Percentiles rank a stretch among this genome's conserved stretches.
Conservation (phyloP, 2,329 filamentous ascomycete species). For the Fonsecaea multimorphosa region DNA sequence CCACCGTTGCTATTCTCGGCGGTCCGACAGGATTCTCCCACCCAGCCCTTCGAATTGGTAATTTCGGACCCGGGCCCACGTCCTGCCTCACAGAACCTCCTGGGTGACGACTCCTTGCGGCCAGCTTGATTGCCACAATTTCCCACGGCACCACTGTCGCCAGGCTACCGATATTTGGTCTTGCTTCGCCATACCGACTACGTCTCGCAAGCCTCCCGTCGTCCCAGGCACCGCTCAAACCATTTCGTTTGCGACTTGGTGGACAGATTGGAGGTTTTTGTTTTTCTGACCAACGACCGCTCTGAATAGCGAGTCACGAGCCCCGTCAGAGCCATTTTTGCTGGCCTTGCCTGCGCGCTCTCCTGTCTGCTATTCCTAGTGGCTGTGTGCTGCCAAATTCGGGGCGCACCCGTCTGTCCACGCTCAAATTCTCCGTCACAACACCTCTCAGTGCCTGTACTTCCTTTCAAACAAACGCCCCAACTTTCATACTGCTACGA, state of each 20-base stretch:
- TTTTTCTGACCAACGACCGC: slow-evolving; percentile 10
- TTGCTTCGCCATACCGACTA: slow-evolving; percentile 33
- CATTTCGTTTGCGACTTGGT: slow-evolving; percentile 25
- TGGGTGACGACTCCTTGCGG: slow-evolving; percentile 38
- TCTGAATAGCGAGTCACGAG: slow-evolving; percentile 29
- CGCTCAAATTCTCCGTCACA: slow-evolving; percentile 26
- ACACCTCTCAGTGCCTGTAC: slow-evolving; percentile 22
- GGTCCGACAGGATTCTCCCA: slow-evolving; percentile 28
- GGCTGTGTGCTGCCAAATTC: slow-evolving; percentile 30
- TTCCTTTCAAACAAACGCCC: slow-evolving; percentile 27
- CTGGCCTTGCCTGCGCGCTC: slow-evolving; percentile 11
- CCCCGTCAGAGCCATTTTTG: slow-evolving; percentile 20
- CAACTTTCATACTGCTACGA: slow-evolving; percentile 20
- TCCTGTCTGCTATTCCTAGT: slow-evolving; percentile 20
- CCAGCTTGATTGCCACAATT: slow-evolving; percentile 41
- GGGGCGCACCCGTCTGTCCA: slow-evolving; percentile 21
- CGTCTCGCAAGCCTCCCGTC: slow-evolving; percentile 25
- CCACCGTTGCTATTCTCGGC: slow-evolving; percentile 37
- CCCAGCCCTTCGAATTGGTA: slow-evolving; percentile 32
- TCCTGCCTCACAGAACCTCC: slow-evolving; percentile 24
- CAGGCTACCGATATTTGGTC: slow-evolving; percentile 36
- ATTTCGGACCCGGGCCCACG: slow-evolving; percentile 39
- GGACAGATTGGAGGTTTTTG: slow-evolving; percentile 31
- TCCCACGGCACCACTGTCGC: slow-evolving; percentile 37
- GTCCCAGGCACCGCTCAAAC: slow-evolving; percentile 27